phyloP scores from a whole-genome alignment of 305 asterid genomes.

The Fraxinus dipetala region DNA sequence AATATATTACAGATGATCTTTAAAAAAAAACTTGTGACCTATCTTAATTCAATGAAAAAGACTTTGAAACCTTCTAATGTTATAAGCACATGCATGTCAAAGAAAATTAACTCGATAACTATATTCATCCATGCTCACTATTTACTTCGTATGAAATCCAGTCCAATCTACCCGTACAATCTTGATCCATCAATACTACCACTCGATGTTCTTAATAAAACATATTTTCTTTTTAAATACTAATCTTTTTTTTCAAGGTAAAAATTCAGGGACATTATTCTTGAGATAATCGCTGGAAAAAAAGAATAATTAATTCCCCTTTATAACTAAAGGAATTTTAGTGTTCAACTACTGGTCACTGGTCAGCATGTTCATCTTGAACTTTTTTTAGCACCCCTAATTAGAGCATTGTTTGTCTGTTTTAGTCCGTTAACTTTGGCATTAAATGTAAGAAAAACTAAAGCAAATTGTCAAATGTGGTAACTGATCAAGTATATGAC shows the following conservation, averaged over 20 bases:
- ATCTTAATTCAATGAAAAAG: too few relatives aligned
- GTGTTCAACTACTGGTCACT: not conserved
- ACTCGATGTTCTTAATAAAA: not conserved
- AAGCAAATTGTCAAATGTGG: conserved; percentile 18
- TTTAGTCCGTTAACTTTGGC: not conserved
- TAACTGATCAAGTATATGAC: not conserved
- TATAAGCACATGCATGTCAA: not conserved
- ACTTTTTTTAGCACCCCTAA: not conserved
- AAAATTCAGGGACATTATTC: not conserved
- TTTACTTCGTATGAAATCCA: not conserved
- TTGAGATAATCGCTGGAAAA: not conserved
- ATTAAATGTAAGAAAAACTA: not conserved
- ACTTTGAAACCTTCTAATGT: not conserved
- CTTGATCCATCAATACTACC: not conserved
- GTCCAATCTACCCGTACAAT: not conserved
- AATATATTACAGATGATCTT: too few relatives aligned
- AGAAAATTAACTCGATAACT: not conserved
- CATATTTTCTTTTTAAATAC: not conserved
- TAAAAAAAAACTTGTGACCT: not conserved
- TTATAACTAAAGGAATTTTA: not conserved
- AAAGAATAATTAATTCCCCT: not conserved
- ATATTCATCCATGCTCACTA: not conserved
- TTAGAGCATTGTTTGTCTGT: not conserved
- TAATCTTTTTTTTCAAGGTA: not conserved
- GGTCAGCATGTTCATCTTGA: conserved; percentile 1